These are phyloP conservation scores for Citrullus mucosospermus DNA, from an alignment of 306 rosid genomes.

Conservation along the genomic window DNA sequence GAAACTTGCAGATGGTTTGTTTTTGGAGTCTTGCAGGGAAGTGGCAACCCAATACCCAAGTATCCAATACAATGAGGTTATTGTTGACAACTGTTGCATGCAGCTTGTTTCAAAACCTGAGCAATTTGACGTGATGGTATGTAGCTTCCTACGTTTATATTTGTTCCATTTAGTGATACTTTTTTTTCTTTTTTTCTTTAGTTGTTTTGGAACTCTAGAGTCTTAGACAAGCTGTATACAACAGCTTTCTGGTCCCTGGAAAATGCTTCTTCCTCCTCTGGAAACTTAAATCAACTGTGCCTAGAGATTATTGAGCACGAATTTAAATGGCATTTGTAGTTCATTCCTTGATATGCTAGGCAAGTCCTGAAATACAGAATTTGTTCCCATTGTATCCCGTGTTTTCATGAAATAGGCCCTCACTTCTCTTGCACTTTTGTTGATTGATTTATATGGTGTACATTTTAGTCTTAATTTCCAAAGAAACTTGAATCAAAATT, in stretches of 20 bases:
- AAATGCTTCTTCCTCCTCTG: neutral
- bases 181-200: neutral
- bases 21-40: conserved; percentile 67
- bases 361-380: neutral
- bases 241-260: neutral
- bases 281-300: neutral
- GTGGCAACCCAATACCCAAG: conserved; percentile 45
- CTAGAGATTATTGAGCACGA: too few relatives aligned
- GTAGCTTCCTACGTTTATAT: neutral
- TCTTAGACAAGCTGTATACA: neutral
- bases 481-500: too few relatives aligned
- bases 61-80: conserved; percentile 49
- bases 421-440: too few relatives aligned
- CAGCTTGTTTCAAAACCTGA: conserved; percentile 12
- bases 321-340: too few relatives aligned
- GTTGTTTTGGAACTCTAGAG: neutral
- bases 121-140: conserved; percentile 10
- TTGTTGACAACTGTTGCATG: conserved; percentile 79
- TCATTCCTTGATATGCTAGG: neutral
- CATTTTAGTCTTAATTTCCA: too few relatives aligned
- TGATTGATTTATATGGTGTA: too few relatives aligned
- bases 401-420: too few relatives aligned
- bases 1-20: conserved; percentile 90
- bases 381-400: too few relatives aligned
- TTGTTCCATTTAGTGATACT: neutral